Evolutionary conservation across 1,284 basidiomycete species (phyloP).

Genomic region (Peniophora sp.): DNA sequence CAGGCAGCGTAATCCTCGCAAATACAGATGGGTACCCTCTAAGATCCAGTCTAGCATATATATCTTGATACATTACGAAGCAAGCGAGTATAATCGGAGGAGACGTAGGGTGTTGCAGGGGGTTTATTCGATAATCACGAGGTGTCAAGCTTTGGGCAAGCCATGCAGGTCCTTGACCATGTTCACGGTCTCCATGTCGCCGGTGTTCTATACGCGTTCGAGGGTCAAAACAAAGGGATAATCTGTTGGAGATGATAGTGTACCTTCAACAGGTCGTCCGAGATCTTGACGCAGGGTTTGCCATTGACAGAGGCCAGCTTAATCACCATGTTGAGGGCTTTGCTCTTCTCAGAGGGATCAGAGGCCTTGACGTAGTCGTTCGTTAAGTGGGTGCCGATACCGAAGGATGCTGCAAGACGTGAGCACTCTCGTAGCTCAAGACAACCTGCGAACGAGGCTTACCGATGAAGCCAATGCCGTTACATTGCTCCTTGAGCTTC

Average conservation of each 20-base stretch:
- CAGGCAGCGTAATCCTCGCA: too few species aligned
- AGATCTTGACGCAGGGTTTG: constrained; percentile 82
- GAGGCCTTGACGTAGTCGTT: constrained; percentile 73
- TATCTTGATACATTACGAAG: too few species aligned
- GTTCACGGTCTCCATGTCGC: constrained; percentile 26
- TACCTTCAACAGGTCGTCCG: constrained; percentile 85
- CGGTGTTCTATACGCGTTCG: constrained; percentile 26
- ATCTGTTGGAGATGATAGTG: constrained; percentile 1
- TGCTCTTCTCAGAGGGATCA: constrained; percentile 54
- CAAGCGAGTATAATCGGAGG: too few species aligned
- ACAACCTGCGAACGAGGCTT: constrained; percentile 12
- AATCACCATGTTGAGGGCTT: constrained; percentile 89
- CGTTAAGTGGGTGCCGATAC: constrained; percentile 87
- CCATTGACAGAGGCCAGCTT: constrained; percentile 75
- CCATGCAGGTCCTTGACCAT: constrained; percentile 35
- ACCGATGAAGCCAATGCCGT: constrained; percentile 72
- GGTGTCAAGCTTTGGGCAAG: constrained; percentile 12
- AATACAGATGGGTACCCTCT: too few species aligned
- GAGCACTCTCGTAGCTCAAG: neutral
- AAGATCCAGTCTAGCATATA: too few species aligned
- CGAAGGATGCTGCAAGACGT: constrained; percentile 55
- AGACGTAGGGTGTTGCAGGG: too few species aligned
- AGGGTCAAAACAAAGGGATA: neutral
- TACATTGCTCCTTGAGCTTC: constrained; percentile 62
- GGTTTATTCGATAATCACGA: too few species aligned